A percentile compares a stretch with the other conserved stretches of the same genome.
These are phyloP conservation scores for Globomyces sp. DNA, from an alignment of 371 early-diverging fungal genomes.

Conservation along the genomic window DNA sequence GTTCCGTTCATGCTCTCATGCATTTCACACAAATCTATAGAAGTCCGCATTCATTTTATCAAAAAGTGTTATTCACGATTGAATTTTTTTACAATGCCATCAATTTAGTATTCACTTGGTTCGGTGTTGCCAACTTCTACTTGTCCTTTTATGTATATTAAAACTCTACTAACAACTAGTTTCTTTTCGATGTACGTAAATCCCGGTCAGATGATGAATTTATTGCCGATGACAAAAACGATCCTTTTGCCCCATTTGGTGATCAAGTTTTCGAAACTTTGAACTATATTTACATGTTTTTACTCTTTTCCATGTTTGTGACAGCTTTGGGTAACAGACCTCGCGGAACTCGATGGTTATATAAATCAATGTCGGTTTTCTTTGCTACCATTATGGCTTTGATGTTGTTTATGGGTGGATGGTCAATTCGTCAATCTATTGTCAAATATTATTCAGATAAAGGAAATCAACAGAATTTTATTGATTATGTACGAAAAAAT, in stretches of 20 bases:
- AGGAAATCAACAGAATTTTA: not conserved
- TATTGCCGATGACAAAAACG: slow-evolving; percentile 18
- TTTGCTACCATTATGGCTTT: slow-evolving; percentile 71
- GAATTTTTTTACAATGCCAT: slow-evolving; percentile 49
- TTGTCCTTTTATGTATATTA: slow-evolving; percentile 40
- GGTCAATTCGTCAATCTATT: slow-evolving; percentile 20
- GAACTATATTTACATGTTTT: slow-evolving; percentile 68
- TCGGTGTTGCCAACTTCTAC: slow-evolving; percentile 49
- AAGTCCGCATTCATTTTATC: slow-evolving; percentile 31
- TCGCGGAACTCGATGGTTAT: slow-evolving; percentile 75
- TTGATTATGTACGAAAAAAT: not conserved
- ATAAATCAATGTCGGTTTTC: slow-evolving; percentile 54
- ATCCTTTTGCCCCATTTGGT: slow-evolving; percentile 33
- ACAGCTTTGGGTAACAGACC: slow-evolving; percentile 86
- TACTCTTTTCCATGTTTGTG: slow-evolving; percentile 76
- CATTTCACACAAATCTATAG: slow-evolving; percentile 41
- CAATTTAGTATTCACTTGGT: slow-evolving; percentile 38
- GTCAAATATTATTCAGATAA: not conserved
- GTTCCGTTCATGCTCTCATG: slow-evolving; percentile 36
- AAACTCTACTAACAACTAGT: slow-evolving; percentile 1
- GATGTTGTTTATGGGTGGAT: slow-evolving; percentile 41
- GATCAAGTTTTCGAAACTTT: slow-evolving; percentile 38
- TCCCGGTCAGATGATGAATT: slow-evolving; percentile 46
- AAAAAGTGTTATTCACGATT: slow-evolving; percentile 29
- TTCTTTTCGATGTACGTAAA: slow-evolving; percentile 20